Evolutionary conservation across 179 eudicot genomes (phyloP).

Genomic region (Beta corolliflora): DNA sequence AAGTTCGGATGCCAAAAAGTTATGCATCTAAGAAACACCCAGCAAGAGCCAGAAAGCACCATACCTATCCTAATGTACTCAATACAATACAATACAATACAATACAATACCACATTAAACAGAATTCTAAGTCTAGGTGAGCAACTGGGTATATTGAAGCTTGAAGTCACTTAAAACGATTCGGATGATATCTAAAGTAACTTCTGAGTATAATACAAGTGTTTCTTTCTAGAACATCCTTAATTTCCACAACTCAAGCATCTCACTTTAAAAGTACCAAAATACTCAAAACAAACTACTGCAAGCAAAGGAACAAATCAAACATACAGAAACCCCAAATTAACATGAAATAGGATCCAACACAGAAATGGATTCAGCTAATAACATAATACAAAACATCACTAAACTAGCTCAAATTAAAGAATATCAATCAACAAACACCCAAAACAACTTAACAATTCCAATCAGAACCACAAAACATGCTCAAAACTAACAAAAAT

Average conservation of each 20-base stretch:
- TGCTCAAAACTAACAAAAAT: neutral
- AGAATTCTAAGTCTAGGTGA: neutral
- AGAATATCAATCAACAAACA: neutral
- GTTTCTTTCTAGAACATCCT: neutral
- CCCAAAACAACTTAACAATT: neutral
- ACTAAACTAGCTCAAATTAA: neutral
- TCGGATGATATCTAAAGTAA: neutral
- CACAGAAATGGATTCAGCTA: neutral
- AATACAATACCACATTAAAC: neutral
- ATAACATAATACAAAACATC: neutral
- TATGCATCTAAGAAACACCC: neutral
- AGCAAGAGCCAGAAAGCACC: neutral
- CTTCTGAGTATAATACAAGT: too few relatives aligned
- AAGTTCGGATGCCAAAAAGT: neutral
- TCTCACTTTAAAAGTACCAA: neutral
- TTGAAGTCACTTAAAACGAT: neutral
- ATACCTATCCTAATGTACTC: neutral
- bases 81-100: too few relatives aligned
- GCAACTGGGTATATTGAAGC: neutral
- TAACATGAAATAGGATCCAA: neutral
- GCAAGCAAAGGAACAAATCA: neutral
- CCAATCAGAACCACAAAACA: neutral
- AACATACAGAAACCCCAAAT: neutral
- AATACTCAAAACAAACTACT: neutral
- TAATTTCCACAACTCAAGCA: neutral